Base-by-base conservation (phyloP, 139 green algal species). In the Astrephomene gubernaculifera region DNA sequence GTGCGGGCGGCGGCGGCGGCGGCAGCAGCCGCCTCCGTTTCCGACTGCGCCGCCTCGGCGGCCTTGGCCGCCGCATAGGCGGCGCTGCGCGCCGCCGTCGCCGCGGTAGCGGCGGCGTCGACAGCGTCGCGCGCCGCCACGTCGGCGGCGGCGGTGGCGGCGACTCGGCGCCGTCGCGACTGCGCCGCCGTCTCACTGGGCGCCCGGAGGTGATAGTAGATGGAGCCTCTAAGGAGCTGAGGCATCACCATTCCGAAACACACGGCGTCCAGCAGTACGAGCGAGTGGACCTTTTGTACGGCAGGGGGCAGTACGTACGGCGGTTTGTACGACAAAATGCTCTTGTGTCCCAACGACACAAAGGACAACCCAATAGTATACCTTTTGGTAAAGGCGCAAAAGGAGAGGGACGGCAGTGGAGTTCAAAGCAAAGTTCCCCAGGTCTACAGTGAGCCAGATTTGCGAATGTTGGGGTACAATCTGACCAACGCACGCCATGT, bases 171-270 rank as follows among this genome's bases (percentile, higher is more conserved):
- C 65, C 65, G 64, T 24, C 25, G 79, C 1, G 19, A 35, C 44
- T 86, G 79, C n/a, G 79, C 43, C 29, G 60, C 76, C 17, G 10
- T 44, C 41, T 63, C 43, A 0, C 33, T 60, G 45, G 64, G 44
- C 25, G 33, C 21, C 3, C 68, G 52, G 5, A 78, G 36, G 79
- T 86, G 79, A 65, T 70, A 68, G 65, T 89, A 89, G 69, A 89
- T 57, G 33, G 71, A 86, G 25, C 63, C 71, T 27, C 85, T 69
- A 69, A 90, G 87, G 82, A 90, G 87, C 36, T 71, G 43, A 0
- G 87, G 87, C 81, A 88, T 86, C 41, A 86, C 82, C 87, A 90
- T 90, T 4, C 69, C 82, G 36, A 90, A 88, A 64, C 87, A 90
- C 70, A 90, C 87, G 0, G 87, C 82, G 43, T 90, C 87, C 24